Evolutionary conservation across 805 yeast genomes (phyloP).

Genomic region (Ogataea nonfermentans): DNA sequence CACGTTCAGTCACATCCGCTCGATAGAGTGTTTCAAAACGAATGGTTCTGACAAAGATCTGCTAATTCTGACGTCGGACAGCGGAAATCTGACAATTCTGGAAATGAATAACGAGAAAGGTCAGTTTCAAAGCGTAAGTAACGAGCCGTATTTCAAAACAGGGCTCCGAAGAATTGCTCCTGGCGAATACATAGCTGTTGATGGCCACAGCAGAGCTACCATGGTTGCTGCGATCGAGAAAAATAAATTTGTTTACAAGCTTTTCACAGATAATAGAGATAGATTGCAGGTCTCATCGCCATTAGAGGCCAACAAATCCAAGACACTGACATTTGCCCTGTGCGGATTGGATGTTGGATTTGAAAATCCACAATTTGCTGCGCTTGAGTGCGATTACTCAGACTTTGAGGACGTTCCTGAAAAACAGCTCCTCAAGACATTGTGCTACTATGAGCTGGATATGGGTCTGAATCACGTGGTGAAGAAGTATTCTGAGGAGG

Average conservation of each 20-base stretch:
- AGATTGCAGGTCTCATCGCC: conserved; percentile 63
- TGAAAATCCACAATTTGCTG: conserved; percentile 83
- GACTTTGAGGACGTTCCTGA: conserved; percentile 26
- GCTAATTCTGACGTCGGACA: conserved; percentile 71
- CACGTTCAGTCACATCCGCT: conserved; percentile 57
- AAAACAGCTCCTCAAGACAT: conserved; percentile 25
- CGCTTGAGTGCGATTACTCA: conserved; percentile 63
- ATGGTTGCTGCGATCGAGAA: conserved; percentile 72
- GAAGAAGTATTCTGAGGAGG: conserved; percentile 42
- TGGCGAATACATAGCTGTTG: conserved; percentile 67
- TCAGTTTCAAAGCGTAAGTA: conserved; percentile 41
- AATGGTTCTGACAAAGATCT: conserved; percentile 55
- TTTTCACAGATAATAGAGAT: conserved; percentile 49
- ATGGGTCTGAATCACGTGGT: conserved; percentile 79
- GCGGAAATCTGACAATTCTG: conserved; percentile 64
- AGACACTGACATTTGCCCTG: conserved; percentile 49
- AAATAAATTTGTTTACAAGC: conserved; percentile 66
- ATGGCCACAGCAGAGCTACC: conserved; percentile 68
- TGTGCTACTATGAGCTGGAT: conserved; percentile 79
- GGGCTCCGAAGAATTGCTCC: conserved; percentile 77
- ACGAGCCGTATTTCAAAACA: conserved; percentile 69
- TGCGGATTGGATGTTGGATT: conserved; percentile 70
- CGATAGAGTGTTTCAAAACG: conserved; percentile 48
- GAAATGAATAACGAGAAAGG: conserved; percentile 29
- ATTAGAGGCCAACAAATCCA: conserved; percentile 58